phyloP scores from a whole-genome alignment of 1,284 basidiomycete genomes.

The Moesziomyces parantarcticus region DNA sequence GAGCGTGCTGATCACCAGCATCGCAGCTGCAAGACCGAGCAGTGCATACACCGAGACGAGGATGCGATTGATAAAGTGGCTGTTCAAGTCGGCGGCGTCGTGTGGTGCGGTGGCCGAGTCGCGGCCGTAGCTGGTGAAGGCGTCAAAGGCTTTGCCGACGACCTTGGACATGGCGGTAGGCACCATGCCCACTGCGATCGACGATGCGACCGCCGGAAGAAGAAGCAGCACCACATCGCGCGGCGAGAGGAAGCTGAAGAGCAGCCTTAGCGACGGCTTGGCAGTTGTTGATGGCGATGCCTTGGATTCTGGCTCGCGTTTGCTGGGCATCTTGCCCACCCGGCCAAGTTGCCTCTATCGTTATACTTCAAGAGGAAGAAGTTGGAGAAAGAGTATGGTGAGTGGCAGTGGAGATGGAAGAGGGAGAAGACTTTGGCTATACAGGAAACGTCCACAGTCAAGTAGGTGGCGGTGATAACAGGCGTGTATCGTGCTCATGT shows the following conservation, averaged over 20 bases:
- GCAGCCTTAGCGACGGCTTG: conserved; percentile 43
- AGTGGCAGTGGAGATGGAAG: too few species aligned
- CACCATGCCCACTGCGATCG: conserved; percentile 79
- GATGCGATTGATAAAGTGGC: conserved; percentile 72
- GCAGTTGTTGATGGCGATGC: neutral
- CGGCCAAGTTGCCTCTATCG: too few species aligned
- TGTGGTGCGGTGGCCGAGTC: conserved; percentile 69
- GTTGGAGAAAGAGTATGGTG: too few species aligned
- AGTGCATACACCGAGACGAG: conserved; percentile 76
- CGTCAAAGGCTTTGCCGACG: conserved; percentile 85
- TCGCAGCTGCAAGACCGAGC: conserved; percentile 77
- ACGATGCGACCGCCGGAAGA: conserved; percentile 78
- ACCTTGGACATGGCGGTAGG: conserved; percentile 93
- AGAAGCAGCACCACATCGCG: conserved; percentile 67
- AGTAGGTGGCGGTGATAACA: too few species aligned
- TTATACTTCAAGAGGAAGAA: too few species aligned
- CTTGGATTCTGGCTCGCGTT: neutral
- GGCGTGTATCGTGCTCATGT: too few species aligned
- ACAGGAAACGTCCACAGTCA: too few species aligned
- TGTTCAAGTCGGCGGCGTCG: conserved; percentile 69
- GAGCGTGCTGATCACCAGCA: conserved; percentile 78
- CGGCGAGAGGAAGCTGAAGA: conserved; percentile 49
- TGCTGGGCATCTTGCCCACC: neutral
- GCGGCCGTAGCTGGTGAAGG: conserved; percentile 74
- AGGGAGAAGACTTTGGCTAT: too few species aligned